Percentiles rank a stretch among this genome's conserved stretches.
Evolutionary conservation across 371 early-diverging fungal species (phyloP).

Genomic region (Saksenaea vasiformis): DNA sequence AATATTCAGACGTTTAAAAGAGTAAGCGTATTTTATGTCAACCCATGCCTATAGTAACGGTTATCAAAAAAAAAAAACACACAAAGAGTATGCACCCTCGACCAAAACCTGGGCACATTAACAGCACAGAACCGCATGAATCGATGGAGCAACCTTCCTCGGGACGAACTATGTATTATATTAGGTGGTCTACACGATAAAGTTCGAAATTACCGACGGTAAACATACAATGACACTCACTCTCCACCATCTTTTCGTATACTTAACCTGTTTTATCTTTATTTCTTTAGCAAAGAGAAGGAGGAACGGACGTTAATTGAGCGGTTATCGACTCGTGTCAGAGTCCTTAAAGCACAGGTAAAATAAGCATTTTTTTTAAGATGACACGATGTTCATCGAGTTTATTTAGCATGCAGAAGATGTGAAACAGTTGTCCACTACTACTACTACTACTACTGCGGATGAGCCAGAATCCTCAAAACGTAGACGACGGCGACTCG

Average conservation of each 20-base stretch:
- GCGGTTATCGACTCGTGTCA: not conserved
- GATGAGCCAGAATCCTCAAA: not conserved
- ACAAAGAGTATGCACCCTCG: not conserved
- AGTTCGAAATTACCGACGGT: not conserved
- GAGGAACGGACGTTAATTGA: not conserved
- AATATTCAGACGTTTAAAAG: not conserved
- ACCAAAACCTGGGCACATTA: not conserved
- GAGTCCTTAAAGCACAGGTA: not conserved
- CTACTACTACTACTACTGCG: not conserved
- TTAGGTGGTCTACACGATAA: not conserved
- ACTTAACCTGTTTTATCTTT: not conserved
- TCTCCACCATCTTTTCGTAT: too few species aligned
- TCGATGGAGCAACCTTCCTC: constrained; percentile 2
- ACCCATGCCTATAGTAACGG: too few species aligned
- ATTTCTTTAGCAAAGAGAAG: not conserved
- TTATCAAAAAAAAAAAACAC: too few species aligned
- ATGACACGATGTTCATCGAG: not conserved
- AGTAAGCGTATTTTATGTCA: not conserved
- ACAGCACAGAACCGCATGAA: not conserved
- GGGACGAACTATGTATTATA: not conserved
- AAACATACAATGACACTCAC: not conserved
- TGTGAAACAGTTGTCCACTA: not conserved
- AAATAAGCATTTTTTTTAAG: not conserved
- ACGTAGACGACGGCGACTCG: not conserved
- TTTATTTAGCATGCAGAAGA: not conserved